Conservation (phyloP, 257 asterid species). For the Datura wrightii region DNA sequence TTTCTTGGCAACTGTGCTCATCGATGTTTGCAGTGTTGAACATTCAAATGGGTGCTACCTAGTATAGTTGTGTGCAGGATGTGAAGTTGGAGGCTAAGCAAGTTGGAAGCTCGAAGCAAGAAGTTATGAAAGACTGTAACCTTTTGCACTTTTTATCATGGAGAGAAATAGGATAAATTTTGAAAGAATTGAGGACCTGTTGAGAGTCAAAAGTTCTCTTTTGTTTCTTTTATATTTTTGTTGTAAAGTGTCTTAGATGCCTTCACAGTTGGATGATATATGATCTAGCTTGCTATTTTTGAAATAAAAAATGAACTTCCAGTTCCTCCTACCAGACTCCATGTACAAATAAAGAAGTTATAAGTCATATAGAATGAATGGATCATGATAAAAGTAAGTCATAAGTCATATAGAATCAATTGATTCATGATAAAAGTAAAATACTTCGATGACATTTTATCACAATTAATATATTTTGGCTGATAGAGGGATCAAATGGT, state of each 20-base stretch:
- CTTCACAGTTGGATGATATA: neutral
- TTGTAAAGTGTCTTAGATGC: neutral
- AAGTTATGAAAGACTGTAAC: neutral
- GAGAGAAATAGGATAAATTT: neutral
- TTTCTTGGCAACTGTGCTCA: neutral
- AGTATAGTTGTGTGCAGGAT: neutral
- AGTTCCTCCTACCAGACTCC: neutral
- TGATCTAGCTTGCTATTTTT: slow-evolving; percentile 3
- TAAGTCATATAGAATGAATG: too few relatives aligned
- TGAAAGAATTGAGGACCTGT: neutral
- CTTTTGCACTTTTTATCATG: neutral
- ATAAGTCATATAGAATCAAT: neutral
- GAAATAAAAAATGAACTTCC: neutral
- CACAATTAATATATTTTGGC: neutral
- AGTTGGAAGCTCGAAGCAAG: neutral
- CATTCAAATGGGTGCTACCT: slow-evolving; percentile 1
- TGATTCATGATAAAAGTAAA: neutral
- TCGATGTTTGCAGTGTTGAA: neutral
- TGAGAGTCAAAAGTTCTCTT: neutral
- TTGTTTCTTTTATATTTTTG: neutral
- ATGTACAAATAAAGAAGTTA: neutral
- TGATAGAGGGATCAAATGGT: neutral
- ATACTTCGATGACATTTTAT: neutral
- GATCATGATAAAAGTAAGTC: neutral
- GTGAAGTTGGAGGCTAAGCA: neutral